phyloP scores from a whole-genome alignment of 2,329 filamentous ascomycete genomes.

The Monosporascus sp. region DNA sequence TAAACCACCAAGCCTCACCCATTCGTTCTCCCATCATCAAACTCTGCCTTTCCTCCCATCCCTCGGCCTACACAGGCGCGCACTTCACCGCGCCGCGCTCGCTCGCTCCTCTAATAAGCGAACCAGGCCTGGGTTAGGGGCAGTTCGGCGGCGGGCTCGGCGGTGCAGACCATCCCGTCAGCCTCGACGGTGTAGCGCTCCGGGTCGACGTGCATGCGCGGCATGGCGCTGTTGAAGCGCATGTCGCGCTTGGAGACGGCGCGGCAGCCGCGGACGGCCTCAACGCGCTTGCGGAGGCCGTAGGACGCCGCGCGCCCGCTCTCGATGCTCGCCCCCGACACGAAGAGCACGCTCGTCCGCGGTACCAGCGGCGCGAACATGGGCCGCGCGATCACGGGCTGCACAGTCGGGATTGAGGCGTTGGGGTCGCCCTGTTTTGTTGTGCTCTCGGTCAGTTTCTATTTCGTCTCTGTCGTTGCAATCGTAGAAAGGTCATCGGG shows the following conservation, averaged over 20 bases:
- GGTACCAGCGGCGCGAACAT: conserved; percentile 80
- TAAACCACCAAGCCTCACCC: no score
- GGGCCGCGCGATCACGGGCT: conserved; percentile 75
- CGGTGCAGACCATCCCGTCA: conserved; percentile 67
- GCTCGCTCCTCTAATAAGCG: conserved; percentile 52
- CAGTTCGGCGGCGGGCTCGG: conserved; percentile 64
- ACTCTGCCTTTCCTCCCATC: background rate
- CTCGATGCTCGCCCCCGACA: conserved; percentile 66
- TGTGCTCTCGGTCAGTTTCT: background rate
- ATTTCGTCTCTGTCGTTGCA: background rate
- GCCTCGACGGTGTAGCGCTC: conserved; percentile 86
- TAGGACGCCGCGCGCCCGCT: conserved; percentile 63
- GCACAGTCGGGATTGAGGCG: conserved; percentile 79
- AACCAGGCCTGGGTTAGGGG: conserved; percentile 75
- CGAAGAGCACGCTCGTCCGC: conserved; percentile 71
- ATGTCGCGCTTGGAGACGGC: conserved; percentile 77
- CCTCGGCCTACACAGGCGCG: background rate
- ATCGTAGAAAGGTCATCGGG: background rate
- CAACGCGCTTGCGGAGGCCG: conserved; percentile 70
- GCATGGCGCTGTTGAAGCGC: conserved; percentile 80
- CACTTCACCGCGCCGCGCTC: background rate
- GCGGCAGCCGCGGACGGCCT: conserved; percentile 72
- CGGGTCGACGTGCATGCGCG: conserved; percentile 85
- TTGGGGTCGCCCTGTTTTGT: conserved; percentile 64
- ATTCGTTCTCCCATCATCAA: background rate